A percentile compares a stretch with the other conserved stretches of the same genome.
These are phyloP conservation scores for Rhodosporidiobolus sp. DNA, from an alignment of 768 basidiomycete genomes.

Conservation along the genomic window DNA sequence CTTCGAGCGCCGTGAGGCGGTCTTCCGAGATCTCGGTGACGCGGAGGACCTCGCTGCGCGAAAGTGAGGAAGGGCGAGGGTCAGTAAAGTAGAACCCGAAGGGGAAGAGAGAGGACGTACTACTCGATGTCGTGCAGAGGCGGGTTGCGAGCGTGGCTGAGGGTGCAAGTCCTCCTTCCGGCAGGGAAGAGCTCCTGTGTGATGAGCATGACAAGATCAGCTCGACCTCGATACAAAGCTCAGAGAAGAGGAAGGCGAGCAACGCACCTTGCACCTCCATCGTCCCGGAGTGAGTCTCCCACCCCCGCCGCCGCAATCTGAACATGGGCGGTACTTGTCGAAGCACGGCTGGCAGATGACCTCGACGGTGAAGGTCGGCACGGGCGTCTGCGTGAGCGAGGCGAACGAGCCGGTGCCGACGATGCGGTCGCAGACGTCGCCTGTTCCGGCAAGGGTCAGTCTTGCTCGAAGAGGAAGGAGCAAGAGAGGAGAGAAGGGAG, in stretches of 20 bases:
- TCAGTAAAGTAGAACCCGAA: no score
- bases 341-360: conserved; percentile 10
- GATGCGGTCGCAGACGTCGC: conserved; percentile 10
- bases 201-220: background rate
- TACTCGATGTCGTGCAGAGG: conserved; percentile 8
- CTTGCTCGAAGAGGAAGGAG: no score
- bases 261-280: conserved; percentile 12
- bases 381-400: background rate
- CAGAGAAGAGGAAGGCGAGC: background rate
- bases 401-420: background rate
- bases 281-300: conserved; percentile 8
- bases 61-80: background rate
- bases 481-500: background rate
- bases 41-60: conserved; percentile 13
- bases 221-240: background rate
- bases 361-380: conserved; percentile 6
- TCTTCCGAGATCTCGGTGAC: background rate
- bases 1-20: conserved; percentile 1
- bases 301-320: conserved; percentile 7
- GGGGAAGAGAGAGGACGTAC: background rate
- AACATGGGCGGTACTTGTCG: background rate
- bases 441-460: background rate
- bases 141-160: conserved; percentile 22
- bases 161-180: conserved; percentile 6
- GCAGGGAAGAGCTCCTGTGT: conserved; percentile 18